phyloP scores from a whole-genome alignment of 495 filamentous ascomycete species.

The Aeminium ludgeri region DNA sequence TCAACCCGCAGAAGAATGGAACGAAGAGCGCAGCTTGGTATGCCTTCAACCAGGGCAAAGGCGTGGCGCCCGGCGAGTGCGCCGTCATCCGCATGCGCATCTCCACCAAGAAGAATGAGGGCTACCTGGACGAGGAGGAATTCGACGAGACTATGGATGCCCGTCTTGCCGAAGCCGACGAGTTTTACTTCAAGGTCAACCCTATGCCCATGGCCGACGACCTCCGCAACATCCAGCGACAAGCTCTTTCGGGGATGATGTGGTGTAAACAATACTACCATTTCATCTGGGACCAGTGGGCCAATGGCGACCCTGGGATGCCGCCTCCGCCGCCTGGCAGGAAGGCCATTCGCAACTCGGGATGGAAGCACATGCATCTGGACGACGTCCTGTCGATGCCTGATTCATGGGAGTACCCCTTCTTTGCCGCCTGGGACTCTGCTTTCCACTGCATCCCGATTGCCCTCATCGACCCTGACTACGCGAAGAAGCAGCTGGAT shows the following conservation, averaged over 20 bases:
- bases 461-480: constrained; percentile 93
- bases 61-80: constrained; percentile 75
- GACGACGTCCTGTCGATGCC: constrained; percentile 96
- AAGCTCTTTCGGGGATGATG: constrained; percentile 90
- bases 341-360: constrained; percentile 65
- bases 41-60: constrained; percentile 72
- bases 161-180: constrained; percentile 72
- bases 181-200: constrained; percentile 87
- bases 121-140: constrained; percentile 75
- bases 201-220: constrained; percentile 90
- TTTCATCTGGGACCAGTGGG: constrained; percentile 95
- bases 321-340: constrained; percentile 68
- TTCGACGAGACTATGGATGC: constrained; percentile 86
- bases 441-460: constrained; percentile 92
- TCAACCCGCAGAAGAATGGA: constrained; percentile 65
- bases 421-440: constrained; percentile 95
- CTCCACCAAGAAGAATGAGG: constrained; percentile 46
- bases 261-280: constrained; percentile 96
- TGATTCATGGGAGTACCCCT: constrained; percentile 96
- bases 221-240: constrained; percentile 83
- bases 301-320: constrained; percentile 56
- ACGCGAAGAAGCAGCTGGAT: constrained; percentile 94
- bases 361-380: constrained; percentile 86
- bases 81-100: constrained; percentile 88
- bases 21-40: constrained; percentile 91